These are phyloP conservation scores for Hygrophila difformis DNA, from an alignment of 257 asterid genomes.

Conservation along the genomic window DNA sequence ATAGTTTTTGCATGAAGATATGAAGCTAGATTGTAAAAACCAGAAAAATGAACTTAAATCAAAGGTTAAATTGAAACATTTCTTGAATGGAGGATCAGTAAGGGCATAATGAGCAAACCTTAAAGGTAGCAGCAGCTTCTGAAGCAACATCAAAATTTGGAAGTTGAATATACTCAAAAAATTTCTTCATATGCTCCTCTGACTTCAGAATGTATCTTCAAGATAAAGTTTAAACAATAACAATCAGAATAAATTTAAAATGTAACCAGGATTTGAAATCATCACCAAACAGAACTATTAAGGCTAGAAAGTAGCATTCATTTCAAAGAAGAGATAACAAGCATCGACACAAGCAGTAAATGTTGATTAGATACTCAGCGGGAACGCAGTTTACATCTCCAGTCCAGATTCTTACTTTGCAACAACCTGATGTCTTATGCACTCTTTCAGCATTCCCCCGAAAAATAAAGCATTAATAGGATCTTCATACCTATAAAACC, in stretches of 20 bases:
- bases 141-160: constrained; percentile 94
- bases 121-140: constrained; percentile 85
- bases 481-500: constrained; percentile 56
- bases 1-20: constrained; percentile 1
- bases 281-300: background rate
- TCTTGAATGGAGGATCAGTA: constrained; percentile 2
- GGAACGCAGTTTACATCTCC: background rate
- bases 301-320: background rate
- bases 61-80: background rate
- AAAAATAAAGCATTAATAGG: constrained; percentile 66
- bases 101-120: constrained; percentile 32
- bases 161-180: constrained; percentile 68
- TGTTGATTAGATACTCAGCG: background rate
- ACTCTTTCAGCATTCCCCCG: constrained; percentile 86
- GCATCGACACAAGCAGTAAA: constrained; percentile 1
- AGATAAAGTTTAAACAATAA: background rate
- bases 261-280: background rate
- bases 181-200: constrained; percentile 53
- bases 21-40: too few relatives aligned
- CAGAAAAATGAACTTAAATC: background rate
- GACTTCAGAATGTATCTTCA: constrained; percentile 64
- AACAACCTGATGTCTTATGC: constrained; percentile 82
- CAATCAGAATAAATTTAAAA: too few relatives aligned
- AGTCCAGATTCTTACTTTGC: constrained; percentile 42
- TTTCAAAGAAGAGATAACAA: background rate